phyloP scores from a whole-genome alignment of 148 eudicot genomes.

The Nepenthes mirabilis region DNA sequence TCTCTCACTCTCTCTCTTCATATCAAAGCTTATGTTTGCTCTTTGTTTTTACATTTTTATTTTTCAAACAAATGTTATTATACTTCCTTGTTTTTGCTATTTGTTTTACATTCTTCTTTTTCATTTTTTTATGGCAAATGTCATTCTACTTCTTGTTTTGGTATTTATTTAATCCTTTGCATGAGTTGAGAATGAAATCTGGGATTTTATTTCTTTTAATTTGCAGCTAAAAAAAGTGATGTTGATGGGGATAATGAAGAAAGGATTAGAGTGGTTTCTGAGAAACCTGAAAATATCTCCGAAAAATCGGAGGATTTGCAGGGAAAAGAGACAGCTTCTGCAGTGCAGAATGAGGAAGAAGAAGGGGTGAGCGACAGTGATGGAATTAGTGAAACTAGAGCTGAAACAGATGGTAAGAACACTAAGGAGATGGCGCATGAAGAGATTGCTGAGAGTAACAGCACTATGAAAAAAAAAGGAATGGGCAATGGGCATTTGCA shows the following conservation, averaged over 20 bases:
- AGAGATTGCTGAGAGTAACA: conserved; percentile 19
- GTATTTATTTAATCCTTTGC: conserved; percentile 6
- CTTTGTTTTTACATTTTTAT: neutral
- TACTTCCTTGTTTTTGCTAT: neutral
- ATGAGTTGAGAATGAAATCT: conserved; percentile 9
- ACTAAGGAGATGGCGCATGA: conserved; percentile 14
- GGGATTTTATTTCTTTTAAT: conserved; percentile 1
- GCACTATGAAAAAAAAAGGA: conserved; percentile 11
- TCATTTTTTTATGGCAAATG: neutral
- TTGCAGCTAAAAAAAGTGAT: conserved; percentile 50
- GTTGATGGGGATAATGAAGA: conserved; percentile 21
- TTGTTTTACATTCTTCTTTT: neutral
- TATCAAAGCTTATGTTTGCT: neutral
- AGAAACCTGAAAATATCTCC: conserved; percentile 30
- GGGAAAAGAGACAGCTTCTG: conserved; percentile 27
- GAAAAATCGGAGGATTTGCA: conserved; percentile 25
- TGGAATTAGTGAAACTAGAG: conserved; percentile 9
- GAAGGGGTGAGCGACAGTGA: conserved; percentile 13
- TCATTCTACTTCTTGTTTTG: neutral
- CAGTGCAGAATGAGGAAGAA: conserved; percentile 29
- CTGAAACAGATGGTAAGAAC: conserved; percentile 20
- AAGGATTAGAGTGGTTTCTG: conserved; percentile 23
- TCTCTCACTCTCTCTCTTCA: neutral
- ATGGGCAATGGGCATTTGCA: conserved; percentile 10
- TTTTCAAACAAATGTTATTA: neutral